Evolutionary conservation across 2,329 filamentous ascomycete genomes (phyloP).

Genomic region (Knoxdaviesia proteae): DNA sequence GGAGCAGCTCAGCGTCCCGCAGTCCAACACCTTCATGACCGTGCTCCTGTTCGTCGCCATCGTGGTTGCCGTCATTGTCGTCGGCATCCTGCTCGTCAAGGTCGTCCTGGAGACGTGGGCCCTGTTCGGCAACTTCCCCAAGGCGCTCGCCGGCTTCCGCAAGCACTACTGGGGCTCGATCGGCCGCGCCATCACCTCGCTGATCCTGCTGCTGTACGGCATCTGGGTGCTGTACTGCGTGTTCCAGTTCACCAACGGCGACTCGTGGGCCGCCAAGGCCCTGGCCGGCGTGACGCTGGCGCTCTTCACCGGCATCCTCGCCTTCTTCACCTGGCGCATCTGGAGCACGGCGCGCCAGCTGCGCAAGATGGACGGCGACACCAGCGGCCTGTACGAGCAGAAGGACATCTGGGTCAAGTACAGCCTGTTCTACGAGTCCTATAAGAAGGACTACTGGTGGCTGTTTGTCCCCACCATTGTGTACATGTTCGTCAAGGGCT

Average conservation of each 20-base stretch:
- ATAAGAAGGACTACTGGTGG: conserved; percentile 94
- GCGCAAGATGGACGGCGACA: conserved; percentile 56
- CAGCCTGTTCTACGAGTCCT: conserved; percentile 90
- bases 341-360: conserved; percentile 53
- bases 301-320: conserved; percentile 63
- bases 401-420: conserved; percentile 89
- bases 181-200: conserved; percentile 67
- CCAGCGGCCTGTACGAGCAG: conserved; percentile 59
- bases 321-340: conserved; percentile 70
- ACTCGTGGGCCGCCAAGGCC: conserved; percentile 79
- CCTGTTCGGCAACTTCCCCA: conserved; percentile 70
- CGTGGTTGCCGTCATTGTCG: conserved; percentile 61
- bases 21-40: conserved; percentile 90
- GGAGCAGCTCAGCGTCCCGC: conserved; percentile 68
- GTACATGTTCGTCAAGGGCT: conserved; percentile 81
- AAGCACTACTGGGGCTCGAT: conserved; percentile 93
- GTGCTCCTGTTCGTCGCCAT: conserved; percentile 77
- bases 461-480: conserved; percentile 74
- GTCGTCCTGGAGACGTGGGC: conserved; percentile 81
- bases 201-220: conserved; percentile 82
- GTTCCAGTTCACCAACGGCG: conserved; percentile 82
- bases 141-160: conserved; percentile 62
- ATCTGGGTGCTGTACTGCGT: conserved; percentile 92
- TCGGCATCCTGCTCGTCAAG: conserved; percentile 77
- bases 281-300: conserved; percentile 66